Evolutionary conservation across 371 early-diverging fungal genomes (phyloP), one percentile per base, ranked within the genome.

Genomic region (Capniomyces stellatus): DNA sequence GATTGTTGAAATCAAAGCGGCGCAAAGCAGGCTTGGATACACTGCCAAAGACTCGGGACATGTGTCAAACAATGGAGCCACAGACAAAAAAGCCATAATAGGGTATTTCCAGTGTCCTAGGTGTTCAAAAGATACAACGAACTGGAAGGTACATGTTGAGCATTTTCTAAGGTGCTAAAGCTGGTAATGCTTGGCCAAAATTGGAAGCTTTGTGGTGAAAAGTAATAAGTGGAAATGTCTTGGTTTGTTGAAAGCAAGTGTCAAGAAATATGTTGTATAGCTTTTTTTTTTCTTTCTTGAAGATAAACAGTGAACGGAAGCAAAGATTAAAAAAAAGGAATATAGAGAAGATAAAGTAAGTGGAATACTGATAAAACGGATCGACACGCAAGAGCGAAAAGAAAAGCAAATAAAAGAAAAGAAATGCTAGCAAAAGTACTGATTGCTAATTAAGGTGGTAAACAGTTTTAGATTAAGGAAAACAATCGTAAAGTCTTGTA

Each of bases 81-180:
- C 12, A 10, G 44, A 25, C 22, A 44, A 44, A 25, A 6, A 4
- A 21, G 8, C 21, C 10, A 25, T n/a, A 6, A 44, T 27, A 13
- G 28, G 30, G 4, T 49, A 49, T n/a, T 49, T 27, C 49, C 49
- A 49, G n/a, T 49, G 49, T 29, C 49, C 49, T 8, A 21, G 49
- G n/a, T 49, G 49, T 29, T 3, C 18, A 27, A 30, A 18, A n/a
- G 49, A 49, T n/a, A 49, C 30, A 18, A 49, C 28, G 13, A 30
- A 29, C 10, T 49, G 49, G 49, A 10, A 49, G 3, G 4, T 27
- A 49, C 49, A 49, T 28, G 30, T 49, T n/a, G 28, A 15, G 18
- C 49, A 49, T 27, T 49, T 49, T 27, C 28, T 49, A n/a, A 49
- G 28, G 28, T 49, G 49, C 49, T 49, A 49, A 44, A 40, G n/a